These are phyloP conservation scores for Myriosclerotinia duriaeana DNA, from an alignment of 2,329 filamentous ascomycete genomes.

Conservation along the genomic window DNA sequence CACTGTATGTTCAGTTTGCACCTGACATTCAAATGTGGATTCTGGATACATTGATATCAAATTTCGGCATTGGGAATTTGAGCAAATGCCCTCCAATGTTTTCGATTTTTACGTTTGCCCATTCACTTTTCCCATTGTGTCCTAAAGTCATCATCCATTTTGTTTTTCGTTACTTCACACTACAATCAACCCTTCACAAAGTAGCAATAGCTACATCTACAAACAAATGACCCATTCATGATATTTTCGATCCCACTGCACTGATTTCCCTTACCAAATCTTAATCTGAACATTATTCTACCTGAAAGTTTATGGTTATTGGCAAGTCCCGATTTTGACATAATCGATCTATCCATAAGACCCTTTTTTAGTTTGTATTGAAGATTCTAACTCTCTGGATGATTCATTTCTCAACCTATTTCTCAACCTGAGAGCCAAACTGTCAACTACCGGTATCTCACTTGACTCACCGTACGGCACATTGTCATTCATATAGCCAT, in stretches of 20 bases:
- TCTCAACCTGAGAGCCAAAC: neutral
- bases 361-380: neutral
- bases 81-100: neutral
- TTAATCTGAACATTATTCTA: neutral
- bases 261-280: neutral
- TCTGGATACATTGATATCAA: neutral
- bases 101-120: neutral
- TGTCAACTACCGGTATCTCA: neutral
- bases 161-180: neutral
- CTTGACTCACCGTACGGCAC: neutral
- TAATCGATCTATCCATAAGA: neutral
- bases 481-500: neutral
- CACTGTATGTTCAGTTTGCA: neutral
- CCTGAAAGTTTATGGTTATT: constrained; percentile 15
- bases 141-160: neutral
- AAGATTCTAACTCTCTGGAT: too few species aligned
- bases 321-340: neutral
- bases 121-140: neutral
- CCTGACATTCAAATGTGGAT: constrained; percentile 10
- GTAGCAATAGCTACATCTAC: neutral
- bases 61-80: neutral
- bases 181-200: neutral
- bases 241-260: neutral
- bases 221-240: neutral
- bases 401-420: neutral